A percentile compares a stretch with the other conserved stretches of the same genome.
These are phyloP conservation scores for Zygoascus ofunaensis DNA, from an alignment of 805 yeast species.

Conservation along the genomic window DNA sequence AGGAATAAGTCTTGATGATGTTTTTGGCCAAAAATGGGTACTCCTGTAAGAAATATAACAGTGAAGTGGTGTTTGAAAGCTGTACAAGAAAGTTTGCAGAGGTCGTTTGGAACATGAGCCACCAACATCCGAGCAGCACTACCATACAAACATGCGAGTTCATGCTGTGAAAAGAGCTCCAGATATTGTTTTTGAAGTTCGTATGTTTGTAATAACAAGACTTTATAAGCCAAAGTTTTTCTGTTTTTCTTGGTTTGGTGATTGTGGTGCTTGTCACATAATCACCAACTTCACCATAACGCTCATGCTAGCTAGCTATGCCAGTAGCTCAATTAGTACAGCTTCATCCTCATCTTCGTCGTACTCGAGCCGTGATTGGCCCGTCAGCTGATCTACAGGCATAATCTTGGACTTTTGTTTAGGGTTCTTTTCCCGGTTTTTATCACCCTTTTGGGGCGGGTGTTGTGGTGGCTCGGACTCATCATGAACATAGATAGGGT, in stretches of 20 bases:
- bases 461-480: not conserved
- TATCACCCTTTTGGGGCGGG: not conserved
- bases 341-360: slow-evolving; percentile 7
- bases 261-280: no score
- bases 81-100: slow-evolving; percentile 19
- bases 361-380: slow-evolving; percentile 1
- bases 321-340: not conserved
- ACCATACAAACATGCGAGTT: no score
- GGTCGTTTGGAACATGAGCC: not conserved
- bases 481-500: slow-evolving; percentile 10
- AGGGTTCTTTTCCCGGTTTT: not conserved
- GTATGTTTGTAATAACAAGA: no score
- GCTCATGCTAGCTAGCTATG: no score
- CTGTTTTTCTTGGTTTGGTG: no score
- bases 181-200: no score
- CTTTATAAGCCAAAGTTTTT: no score
- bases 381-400: not conserved
- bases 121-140: slow-evolving; percentile 1
- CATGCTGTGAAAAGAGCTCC: no score
- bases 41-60: slow-evolving; percentile 22
- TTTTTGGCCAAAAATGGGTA: slow-evolving; percentile 39
- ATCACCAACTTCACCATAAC: no score
- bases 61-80: slow-evolving; percentile 16
- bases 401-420: not conserved
- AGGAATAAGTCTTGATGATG: slow-evolving; percentile 45